Percentiles rank a stretch among this genome's conserved stretches.
Evolutionary conservation across 371 early-diverging fungal species (phyloP).

Genomic region (Chytridium lagenaria): DNA sequence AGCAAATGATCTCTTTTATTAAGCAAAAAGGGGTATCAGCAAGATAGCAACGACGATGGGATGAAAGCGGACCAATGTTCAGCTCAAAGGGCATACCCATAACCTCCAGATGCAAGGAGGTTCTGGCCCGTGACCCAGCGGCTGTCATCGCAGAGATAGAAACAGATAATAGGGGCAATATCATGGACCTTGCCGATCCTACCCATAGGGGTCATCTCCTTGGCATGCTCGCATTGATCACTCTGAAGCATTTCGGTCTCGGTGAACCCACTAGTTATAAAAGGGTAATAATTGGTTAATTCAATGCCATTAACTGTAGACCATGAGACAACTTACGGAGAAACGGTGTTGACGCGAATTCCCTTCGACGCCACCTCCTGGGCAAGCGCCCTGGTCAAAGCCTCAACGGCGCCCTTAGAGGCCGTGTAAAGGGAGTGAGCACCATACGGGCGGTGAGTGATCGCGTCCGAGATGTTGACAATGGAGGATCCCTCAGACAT

Average conservation of each 20-base stretch:
- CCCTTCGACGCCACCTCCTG: slow-evolving; percentile 61
- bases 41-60: too few relatives aligned
- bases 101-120: slow-evolving; percentile 17
- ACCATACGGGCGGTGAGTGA: slow-evolving; percentile 19
- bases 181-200: slow-evolving; percentile 36
- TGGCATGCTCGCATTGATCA: slow-evolving; percentile 14
- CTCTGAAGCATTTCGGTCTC: slow-evolving; percentile 30
- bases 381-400: slow-evolving; percentile 65
- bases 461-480: slow-evolving; percentile 27
- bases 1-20: too few relatives aligned
- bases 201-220: slow-evolving; percentile 20
- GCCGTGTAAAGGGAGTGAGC: slow-evolving; percentile 36
- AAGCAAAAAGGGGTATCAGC: too few relatives aligned
- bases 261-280: slow-evolving; percentile 18
- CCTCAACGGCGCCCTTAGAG: slow-evolving; percentile 56
- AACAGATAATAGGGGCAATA: slow-evolving; percentile 38
- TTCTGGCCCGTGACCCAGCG: slow-evolving; percentile 30
- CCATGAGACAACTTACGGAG: slow-evolving; percentile 24
- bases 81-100: neutral
- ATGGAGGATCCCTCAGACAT: slow-evolving; percentile 13
- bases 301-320: neutral
- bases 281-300: too few relatives aligned
- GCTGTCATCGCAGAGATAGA: slow-evolving; percentile 28
- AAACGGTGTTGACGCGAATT: slow-evolving; percentile 65
- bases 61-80: too few relatives aligned